A percentile compares a stretch with the other conserved stretches of the same genome.
Evolutionary conservation across 1,284 basidiomycete genomes (phyloP).

Genomic region (Microbotryomycetes sp.): DNA sequence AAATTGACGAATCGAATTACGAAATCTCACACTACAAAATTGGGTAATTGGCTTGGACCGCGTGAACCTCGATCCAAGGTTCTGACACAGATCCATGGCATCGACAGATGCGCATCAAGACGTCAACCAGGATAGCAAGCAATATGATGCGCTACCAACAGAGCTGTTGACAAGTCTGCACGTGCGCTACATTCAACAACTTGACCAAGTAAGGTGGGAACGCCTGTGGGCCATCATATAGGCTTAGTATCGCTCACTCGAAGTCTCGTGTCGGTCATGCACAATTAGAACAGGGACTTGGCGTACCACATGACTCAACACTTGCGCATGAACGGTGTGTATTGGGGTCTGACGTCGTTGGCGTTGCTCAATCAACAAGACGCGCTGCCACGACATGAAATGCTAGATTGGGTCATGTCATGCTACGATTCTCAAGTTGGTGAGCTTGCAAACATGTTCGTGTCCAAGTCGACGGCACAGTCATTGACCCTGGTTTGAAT

Average conservation of each 20-base stretch:
- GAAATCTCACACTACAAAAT: no score
- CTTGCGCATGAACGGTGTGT: conserved; percentile 89
- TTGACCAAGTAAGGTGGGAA: conserved; percentile 53
- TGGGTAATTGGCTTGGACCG: no score
- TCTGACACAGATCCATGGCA: no score
- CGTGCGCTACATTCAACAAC: conserved; percentile 64
- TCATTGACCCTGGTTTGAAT: conserved; percentile 6
- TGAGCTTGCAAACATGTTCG: conserved; percentile 41
- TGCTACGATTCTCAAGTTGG: conserved; percentile 90
- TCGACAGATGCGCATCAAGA: no score
- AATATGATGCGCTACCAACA: background rate
- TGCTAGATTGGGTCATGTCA: conserved; percentile 82
- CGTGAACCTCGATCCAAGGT: no score
- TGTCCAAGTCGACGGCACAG: background rate
- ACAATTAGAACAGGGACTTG: conserved; percentile 65
- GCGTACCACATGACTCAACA: conserved; percentile 89
- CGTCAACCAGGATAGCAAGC: no score
- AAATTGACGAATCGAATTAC: no score
- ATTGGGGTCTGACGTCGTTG: conserved; percentile 90
- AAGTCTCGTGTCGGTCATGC: no score
- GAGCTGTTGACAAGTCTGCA: conserved; percentile 51
- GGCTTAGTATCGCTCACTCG: background rate
- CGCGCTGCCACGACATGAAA: conserved; percentile 70
- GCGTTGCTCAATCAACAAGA: conserved; percentile 70
- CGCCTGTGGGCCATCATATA: background rate